Percentiles rank a stretch among this genome's conserved stretches.
phyloP scores from a whole-genome alignment of 2,329 filamentous ascomycete genomes.

The Aspergillus sojae region DNA sequence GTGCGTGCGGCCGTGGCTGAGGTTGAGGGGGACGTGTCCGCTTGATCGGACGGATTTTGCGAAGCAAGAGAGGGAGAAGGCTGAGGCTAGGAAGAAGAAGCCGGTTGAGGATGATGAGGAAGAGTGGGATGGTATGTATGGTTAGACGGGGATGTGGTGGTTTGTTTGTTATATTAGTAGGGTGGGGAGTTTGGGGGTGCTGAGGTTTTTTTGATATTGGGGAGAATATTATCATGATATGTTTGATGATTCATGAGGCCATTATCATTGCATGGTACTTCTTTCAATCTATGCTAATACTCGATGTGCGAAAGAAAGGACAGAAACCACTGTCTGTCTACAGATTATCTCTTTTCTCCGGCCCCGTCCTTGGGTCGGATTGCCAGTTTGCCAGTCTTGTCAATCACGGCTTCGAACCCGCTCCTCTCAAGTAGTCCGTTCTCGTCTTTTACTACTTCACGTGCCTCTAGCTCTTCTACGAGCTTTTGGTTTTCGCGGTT shows the following conservation, averaged over 20 bases:
- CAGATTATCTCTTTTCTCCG: background rate
- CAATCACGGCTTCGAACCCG: conserved; percentile 47
- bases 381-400: conserved; percentile 46
- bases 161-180: background rate
- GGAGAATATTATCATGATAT: background rate
- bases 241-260: background rate
- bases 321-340: background rate
- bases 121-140: conserved; percentile 55
- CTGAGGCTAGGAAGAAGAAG: conserved; percentile 52
- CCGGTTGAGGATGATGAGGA: conserved; percentile 46
- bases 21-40: conserved; percentile 65
- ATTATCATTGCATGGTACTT: background rate
- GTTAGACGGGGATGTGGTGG: conserved; percentile 18
- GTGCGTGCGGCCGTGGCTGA: conserved; percentile 66
- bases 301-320: background rate
- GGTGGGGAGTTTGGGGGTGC: background rate
- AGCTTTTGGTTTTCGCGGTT: conserved; percentile 57
- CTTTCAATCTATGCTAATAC: background rate
- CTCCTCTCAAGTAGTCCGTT: conserved; percentile 43
- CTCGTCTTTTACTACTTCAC: conserved; percentile 46
- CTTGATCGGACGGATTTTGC: conserved; percentile 62
- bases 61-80: conserved; percentile 56
- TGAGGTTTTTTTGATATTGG: background rate
- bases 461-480: conserved; percentile 51
- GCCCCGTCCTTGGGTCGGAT: conserved; percentile 38